Evolutionary conservation across 2,329 filamentous ascomycete species (phyloP), one percentile per base, ranked within the genome.

Genomic region (Chrysoporthe austroafricana): DNA sequence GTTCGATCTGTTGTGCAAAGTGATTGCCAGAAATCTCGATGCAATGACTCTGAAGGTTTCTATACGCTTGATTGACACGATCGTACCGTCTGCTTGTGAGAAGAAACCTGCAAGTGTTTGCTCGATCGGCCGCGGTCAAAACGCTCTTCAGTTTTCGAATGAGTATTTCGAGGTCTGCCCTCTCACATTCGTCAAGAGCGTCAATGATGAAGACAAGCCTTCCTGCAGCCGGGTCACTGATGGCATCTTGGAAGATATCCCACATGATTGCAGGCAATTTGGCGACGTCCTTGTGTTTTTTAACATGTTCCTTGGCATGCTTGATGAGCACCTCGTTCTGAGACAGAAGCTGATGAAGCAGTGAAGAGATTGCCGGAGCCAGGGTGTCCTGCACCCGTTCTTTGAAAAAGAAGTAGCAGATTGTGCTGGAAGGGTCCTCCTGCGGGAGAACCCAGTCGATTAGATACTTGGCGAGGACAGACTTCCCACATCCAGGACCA

Each of bases 321-420:
- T 39, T 57, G 54, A 57, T 57, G 32, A 57, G 36, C 54, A 39
- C 16, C 2, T 57, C 54, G 9, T 57, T 57, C 32, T 57, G 14
- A 13, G 54, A 57, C 54, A 57, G 36, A 16, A 57, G 54, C 36
- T 57, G 54, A n/a, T 57, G 54, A 16, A 57, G 54, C 54, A 57
- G 36, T 14, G 54, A 57, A 14, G 54, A 21, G 4, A 57, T 18
- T 32, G 54, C 54, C 4, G 26, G 54, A 5, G 54, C 54, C 32
- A 57, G 18, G 18, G 54, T 34, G 54, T 57, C 54, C 54, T 57
- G 54, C 16, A 57, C 54, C 54, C 54, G 54, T 18, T 57, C 54
- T 14, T 36, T 57, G 54, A 57, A 57, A 32, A 57, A 57, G 54
- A 39, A 57, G 54, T 57, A 57, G 54, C 54, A 57, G 18, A 57